Conservation (phyloP, 331 rosid species). For the Rhamnella rubrinervis region DNA sequence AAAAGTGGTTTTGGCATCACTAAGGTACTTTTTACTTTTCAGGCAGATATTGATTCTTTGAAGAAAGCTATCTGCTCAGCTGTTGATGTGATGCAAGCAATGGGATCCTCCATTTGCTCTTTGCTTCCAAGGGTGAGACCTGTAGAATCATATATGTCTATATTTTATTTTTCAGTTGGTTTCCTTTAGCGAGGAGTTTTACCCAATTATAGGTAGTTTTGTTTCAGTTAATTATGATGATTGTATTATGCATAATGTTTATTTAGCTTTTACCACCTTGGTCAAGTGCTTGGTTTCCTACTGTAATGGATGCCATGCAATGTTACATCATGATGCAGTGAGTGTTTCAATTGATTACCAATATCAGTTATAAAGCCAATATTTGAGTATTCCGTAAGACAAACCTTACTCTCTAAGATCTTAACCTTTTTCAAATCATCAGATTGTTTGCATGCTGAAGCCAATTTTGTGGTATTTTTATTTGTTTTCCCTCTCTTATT, state of each 20-base stretch:
- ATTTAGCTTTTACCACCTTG: constrained; percentile 9
- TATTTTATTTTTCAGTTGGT: not conserved
- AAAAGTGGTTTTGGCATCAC: constrained; percentile 23
- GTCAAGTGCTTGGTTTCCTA: constrained; percentile 7
- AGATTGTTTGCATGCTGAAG: not conserved
- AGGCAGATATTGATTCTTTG: constrained; percentile 86
- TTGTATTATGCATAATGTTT: not conserved
- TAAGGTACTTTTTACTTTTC: constrained; percentile 28
- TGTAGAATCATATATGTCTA: not conserved
- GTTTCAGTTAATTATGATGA: not conserved
- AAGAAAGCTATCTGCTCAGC: constrained; percentile 88
- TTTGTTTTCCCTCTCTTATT: not conserved
- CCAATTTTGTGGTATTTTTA: not conserved
- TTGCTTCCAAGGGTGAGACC: constrained; percentile 72
- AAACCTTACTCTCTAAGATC: not conserved
- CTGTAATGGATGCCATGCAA: not conserved
- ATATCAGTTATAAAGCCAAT: not conserved
- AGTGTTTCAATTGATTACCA: not conserved
- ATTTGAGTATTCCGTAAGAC: not conserved
- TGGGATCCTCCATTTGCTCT: constrained; percentile 81
- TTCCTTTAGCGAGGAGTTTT: not conserved
- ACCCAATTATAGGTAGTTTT: not conserved
- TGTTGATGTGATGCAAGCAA: constrained; percentile 79
- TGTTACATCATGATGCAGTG: not conserved
- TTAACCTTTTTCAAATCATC: not conserved